phyloP scores from a whole-genome alignment of 768 basidiomycete species.

The Podaxis pistillaris region DNA sequence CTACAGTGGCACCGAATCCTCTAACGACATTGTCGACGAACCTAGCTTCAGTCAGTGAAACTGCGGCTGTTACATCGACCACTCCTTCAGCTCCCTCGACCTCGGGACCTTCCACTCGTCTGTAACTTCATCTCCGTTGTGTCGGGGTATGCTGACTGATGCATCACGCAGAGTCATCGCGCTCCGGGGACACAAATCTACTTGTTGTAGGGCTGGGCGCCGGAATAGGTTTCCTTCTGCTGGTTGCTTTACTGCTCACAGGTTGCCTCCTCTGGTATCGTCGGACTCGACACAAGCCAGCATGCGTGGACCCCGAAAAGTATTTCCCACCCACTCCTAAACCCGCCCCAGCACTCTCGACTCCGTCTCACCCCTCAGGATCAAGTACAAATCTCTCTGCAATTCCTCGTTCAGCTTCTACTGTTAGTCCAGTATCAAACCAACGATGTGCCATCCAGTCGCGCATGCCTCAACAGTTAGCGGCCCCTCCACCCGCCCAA shows the following conservation, averaged over 20 bases:
- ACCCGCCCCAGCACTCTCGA: not conserved
- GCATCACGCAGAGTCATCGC: not conserved
- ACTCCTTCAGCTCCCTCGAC: not conserved
- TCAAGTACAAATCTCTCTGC: not conserved
- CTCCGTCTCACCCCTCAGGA: not conserved
- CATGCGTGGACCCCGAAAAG: not conserved
- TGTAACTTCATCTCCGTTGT: not conserved
- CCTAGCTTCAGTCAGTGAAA: not conserved
- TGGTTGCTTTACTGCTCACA: not conserved
- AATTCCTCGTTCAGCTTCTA: not conserved
- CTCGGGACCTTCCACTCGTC: not conserved
- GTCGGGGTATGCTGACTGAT: not conserved
- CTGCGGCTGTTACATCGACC: not conserved
- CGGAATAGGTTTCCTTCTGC: not conserved
- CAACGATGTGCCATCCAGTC: not conserved
- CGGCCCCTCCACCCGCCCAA: not conserved
- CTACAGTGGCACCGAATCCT: not conserved
- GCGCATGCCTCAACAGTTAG: not conserved
- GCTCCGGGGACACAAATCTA: not conserved
- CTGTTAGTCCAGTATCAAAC: not conserved
- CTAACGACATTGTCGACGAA: not conserved
- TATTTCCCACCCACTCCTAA: not conserved
- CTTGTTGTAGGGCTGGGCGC: not conserved
- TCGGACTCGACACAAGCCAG: not conserved
- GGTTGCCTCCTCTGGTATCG: not conserved